Evolutionary conservation across 2,329 filamentous ascomycete species (phyloP).

Genomic region (Exophiala phaeomuriformis): DNA sequence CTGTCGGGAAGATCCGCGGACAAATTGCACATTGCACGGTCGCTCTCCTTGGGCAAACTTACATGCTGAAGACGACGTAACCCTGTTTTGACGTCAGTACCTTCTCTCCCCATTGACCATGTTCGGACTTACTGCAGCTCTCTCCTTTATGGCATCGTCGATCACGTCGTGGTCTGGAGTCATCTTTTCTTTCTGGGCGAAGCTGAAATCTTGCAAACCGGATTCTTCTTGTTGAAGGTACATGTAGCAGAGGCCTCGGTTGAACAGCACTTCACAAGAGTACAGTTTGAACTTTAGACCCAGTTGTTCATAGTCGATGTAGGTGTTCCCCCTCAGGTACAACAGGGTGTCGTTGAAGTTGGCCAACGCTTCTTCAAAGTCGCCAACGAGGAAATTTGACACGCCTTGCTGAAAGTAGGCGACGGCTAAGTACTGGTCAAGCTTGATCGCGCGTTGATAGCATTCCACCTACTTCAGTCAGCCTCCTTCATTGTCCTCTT

Average conservation of each 20-base stretch:
- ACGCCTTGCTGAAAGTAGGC: slow-evolving; percentile 98
- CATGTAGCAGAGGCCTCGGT: slow-evolving; percentile 93
- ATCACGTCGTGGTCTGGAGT: slow-evolving; percentile 96
- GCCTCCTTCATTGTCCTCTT: slow-evolving; percentile 1
- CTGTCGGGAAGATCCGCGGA: too few species aligned
- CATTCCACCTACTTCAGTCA: slow-evolving; percentile 65
- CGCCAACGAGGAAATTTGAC: slow-evolving; percentile 92
- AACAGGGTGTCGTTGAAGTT: slow-evolving; percentile 98
- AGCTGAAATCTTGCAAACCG: slow-evolving; percentile 83
- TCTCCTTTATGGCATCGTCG: slow-evolving; percentile 88
- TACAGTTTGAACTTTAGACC: slow-evolving; percentile 94
- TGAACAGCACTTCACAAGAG: slow-evolving; percentile 96
- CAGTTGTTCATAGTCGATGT: slow-evolving; percentile 95
- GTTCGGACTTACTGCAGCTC: slow-evolving; percentile 64
- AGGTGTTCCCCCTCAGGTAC: slow-evolving; percentile 89
- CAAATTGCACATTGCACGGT: too few species aligned
- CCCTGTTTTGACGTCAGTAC: slow-evolving; percentile 51
- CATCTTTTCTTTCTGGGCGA: slow-evolving; percentile 90
- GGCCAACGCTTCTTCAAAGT: slow-evolving; percentile 92
- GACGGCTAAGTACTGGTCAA: slow-evolving; percentile 93
- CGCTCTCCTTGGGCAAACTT: slow-evolving; percentile 1
- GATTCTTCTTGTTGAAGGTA: slow-evolving; percentile 87
- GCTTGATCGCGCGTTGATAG: slow-evolving; percentile 81
- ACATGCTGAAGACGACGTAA: slow-evolving; percentile 74
- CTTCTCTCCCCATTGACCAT: not conserved